These are phyloP conservation scores for Cytospora chrysosperma DNA, from an alignment of 2,329 filamentous ascomycete species.

Conservation along the genomic window DNA sequence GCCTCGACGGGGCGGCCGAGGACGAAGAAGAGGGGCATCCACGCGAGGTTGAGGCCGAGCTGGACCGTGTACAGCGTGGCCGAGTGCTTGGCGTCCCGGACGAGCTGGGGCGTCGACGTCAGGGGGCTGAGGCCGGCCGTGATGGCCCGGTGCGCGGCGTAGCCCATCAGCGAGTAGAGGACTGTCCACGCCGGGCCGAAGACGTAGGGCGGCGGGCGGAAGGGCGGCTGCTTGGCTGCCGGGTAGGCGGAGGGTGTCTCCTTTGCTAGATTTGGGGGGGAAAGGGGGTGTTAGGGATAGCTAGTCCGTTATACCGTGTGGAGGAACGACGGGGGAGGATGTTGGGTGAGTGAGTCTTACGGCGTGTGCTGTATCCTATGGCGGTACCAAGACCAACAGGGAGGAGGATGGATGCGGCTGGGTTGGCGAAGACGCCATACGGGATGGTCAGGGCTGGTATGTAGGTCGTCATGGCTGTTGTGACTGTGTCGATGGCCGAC, in stretches of 20 bases:
- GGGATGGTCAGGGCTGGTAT: conserved; percentile 78
- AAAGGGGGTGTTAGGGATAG: background rate
- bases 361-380: conserved; percentile 68
- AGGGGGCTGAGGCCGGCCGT: conserved; percentile 59
- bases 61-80: conserved; percentile 84
- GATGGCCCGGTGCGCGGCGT: conserved; percentile 78
- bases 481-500: background rate
- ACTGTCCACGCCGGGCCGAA: conserved; percentile 67
- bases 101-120: conserved; percentile 48
- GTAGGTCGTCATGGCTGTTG: conserved; percentile 70
- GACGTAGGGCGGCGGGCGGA: conserved; percentile 58
- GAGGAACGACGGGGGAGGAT: background rate
- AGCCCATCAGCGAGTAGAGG: conserved; percentile 81
- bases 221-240: conserved; percentile 65
- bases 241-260: conserved; percentile 60
- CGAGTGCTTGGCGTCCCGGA: conserved; percentile 61
- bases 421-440: conserved; percentile 65
- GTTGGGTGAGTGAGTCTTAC: conserved; percentile 46
- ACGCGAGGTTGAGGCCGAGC: conserved; percentile 79
- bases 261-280: conserved; percentile 41
- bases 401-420: conserved; percentile 71
- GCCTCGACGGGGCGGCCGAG: conserved; percentile 71
- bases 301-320: background rate
- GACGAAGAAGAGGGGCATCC: conserved; percentile 94
- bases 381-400: conserved; percentile 71